A percentile compares a stretch with the other conserved stretches of the same genome.
These are phyloP conservation scores for Mucor lusitanicus DNA, from an alignment of 371 early-diverging fungal species.

Conservation along the genomic window DNA sequence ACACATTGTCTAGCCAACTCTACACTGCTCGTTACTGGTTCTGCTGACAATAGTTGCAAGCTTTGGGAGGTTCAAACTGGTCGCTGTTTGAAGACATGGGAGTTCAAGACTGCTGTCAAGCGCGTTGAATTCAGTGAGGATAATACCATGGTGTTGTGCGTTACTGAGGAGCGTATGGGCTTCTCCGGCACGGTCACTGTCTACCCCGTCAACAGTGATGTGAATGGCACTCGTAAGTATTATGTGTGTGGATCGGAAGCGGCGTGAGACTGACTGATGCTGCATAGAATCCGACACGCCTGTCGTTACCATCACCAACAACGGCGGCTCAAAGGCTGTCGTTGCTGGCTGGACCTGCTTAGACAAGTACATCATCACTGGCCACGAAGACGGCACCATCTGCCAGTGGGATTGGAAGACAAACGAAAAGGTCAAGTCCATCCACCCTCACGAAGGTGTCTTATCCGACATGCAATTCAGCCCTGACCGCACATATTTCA, in stretches of 20 bases:
- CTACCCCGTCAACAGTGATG: slow-evolving; percentile 71
- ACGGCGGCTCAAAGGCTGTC: slow-evolving; percentile 84
- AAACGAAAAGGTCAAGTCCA: slow-evolving; percentile 64
- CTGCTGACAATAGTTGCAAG: slow-evolving; percentile 93
- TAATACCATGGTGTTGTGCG: slow-evolving; percentile 83
- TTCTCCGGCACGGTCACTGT: slow-evolving; percentile 83
- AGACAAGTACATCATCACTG: slow-evolving; percentile 89
- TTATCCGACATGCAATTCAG: slow-evolving; percentile 97
- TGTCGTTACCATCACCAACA: slow-evolving; percentile 62
- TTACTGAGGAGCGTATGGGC: slow-evolving; percentile 98
- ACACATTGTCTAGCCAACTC: slow-evolving; percentile 45
- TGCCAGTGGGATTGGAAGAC: slow-evolving; percentile 87
- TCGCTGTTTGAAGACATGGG: slow-evolving; percentile 85
- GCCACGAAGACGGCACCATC: slow-evolving; percentile 92
- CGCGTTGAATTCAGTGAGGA: slow-evolving; percentile 92
- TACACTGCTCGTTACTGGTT: slow-evolving; percentile 87
- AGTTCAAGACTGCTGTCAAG: slow-evolving; percentile 91
- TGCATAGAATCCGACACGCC: slow-evolving; percentile 81
- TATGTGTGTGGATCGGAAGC: neutral
- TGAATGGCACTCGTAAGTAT: slow-evolving; percentile 39
- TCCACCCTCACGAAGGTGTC: slow-evolving; percentile 69
- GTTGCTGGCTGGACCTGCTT: slow-evolving; percentile 92
- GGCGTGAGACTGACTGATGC: neutral
- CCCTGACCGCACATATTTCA: slow-evolving; percentile 92
- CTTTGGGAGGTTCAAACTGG: slow-evolving; percentile 98